These are phyloP conservation scores for Datisca glomerata DNA, from an alignment of 306 rosid genomes.

Conservation along the genomic window DNA sequence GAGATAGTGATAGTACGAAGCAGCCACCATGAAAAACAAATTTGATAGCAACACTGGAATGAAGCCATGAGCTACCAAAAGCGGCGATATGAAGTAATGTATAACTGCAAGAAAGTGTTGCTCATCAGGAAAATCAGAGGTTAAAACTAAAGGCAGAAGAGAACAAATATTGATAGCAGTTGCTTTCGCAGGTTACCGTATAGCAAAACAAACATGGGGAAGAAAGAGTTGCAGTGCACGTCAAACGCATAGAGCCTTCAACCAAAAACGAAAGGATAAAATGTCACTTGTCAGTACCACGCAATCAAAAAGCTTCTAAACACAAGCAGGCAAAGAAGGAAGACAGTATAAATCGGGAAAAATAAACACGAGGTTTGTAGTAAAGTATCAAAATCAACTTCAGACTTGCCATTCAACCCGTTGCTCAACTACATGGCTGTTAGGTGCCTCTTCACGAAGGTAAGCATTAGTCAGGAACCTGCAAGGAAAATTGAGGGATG, in stretches of 20 bases:
- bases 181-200: constrained; percentile 48
- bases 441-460: constrained; percentile 97
- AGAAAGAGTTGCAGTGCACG: constrained; percentile 99
- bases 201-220: constrained; percentile 87
- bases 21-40: constrained; percentile 87
- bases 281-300: constrained; percentile 4
- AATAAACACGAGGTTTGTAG: too few species aligned
- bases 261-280: constrained; percentile 10
- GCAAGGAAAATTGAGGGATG: constrained; percentile 16
- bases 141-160: constrained; percentile 6
- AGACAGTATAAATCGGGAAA: too few species aligned
- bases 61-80: constrained; percentile 94
- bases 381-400: not conserved
- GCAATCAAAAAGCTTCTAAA: not conserved
- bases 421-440: constrained; percentile 98
- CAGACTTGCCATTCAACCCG: constrained; percentile 87
- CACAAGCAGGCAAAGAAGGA: too few species aligned
- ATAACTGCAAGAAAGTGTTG: constrained; percentile 61
- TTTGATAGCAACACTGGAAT: constrained; percentile 84
- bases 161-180: constrained; percentile 4
- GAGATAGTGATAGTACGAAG: constrained; percentile 93
- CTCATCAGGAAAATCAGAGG: constrained; percentile 20
- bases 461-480: constrained; percentile 90
- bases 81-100: constrained; percentile 90
- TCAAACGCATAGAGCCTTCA: constrained; percentile 96